Base-by-base conservation (phyloP, 2,329 filamentous ascomycete species). In the Cytospora leucostoma region DNA sequence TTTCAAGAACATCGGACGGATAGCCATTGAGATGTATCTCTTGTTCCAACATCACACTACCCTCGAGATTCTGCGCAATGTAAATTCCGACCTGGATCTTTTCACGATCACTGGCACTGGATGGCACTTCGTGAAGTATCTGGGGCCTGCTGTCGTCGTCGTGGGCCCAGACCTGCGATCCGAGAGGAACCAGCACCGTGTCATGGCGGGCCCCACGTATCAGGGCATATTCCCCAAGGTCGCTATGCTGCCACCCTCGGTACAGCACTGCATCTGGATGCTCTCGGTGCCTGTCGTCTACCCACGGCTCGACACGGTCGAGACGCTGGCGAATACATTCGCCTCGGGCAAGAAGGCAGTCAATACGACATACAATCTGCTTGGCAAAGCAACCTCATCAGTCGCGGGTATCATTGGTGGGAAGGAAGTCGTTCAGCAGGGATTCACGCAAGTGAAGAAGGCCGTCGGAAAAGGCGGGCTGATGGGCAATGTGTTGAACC, bases 31-130 rank as follows among this genome's bases (percentile, higher is more conserved):
- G 69, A 97, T 97, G 93, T 99, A 98, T 73, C 83, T 99, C 40
- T 84, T 99, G 8, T 99, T 99, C 82, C 95, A 99, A 73, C 95
- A 99, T 73, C 95, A 99, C 75, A 98, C 95, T 0, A 98, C 94
- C 0, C 82, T 96, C 3, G 95, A 98, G 73, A 91, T 98, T 50
- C 85, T 99, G 63, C 90, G 93, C 59, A 94, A 96, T 70, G 89
- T 96, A 63, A 90, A 84, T 71, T 91, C 91, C 54, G 95, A 99
- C 72, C 84, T 88, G 55, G 95, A 99, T 70, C 85, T 99, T 7
- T 99, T 99, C 77, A 98, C 94, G 1, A 89, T 99, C 61, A 98
- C 95, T 0, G 94, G 95, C n/a, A 90, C 90, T 21, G 95, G 95
- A 8, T 99, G 95, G 95, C 95, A 99, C 76, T 99, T 98, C 75